These are phyloP conservation scores for Dactylis glomerata DNA, from an alignment of 176 grass and related monocot species.

Conservation along the genomic window DNA sequence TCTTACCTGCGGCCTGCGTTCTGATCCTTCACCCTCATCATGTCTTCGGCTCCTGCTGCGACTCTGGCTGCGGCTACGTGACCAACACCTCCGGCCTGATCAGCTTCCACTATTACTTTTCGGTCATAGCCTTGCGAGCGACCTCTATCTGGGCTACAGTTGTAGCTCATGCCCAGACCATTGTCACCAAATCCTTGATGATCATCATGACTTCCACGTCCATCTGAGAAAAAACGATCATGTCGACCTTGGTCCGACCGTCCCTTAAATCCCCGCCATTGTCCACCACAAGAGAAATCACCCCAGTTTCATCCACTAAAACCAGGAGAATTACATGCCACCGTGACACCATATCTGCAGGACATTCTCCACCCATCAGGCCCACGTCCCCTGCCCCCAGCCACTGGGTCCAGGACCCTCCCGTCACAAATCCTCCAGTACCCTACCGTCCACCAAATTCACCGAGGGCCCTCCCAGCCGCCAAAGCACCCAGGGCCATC, in stretches of 20 bases:
- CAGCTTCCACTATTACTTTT: conserved; percentile 57
- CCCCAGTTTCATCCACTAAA: conserved; percentile 56
- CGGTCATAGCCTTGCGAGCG: conserved; percentile 54
- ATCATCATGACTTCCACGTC: conserved; percentile 53
- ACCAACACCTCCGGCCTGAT: conserved; percentile 53
- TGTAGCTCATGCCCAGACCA: conserved; percentile 57
- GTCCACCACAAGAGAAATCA: conserved; percentile 60
- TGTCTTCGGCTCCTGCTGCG: conserved; percentile 55
- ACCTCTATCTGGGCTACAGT: too few species aligned
- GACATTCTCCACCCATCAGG: conserved; percentile 47
- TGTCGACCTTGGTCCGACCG: conserved; percentile 51
- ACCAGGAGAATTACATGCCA: conserved; percentile 53
- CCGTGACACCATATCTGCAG: conserved; percentile 52
- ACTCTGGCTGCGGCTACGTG: too few species aligned
- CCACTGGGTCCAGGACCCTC: conserved; percentile 36
- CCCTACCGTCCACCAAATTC: background rate
- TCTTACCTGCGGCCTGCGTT: conserved; percentile 44
- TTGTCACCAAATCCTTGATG: conserved; percentile 57
- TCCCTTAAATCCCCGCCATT: conserved; percentile 66
- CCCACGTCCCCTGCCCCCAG: conserved; percentile 49
- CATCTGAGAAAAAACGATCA: conserved; percentile 69
- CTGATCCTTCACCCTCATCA: conserved; percentile 32
- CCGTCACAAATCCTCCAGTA: conserved; percentile 37
- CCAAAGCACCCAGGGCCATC: background rate
- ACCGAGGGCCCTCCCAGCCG: background rate